phyloP scores from a whole-genome alignment of 1,284 basidiomycete species.

The Tremellales sp. region DNA sequence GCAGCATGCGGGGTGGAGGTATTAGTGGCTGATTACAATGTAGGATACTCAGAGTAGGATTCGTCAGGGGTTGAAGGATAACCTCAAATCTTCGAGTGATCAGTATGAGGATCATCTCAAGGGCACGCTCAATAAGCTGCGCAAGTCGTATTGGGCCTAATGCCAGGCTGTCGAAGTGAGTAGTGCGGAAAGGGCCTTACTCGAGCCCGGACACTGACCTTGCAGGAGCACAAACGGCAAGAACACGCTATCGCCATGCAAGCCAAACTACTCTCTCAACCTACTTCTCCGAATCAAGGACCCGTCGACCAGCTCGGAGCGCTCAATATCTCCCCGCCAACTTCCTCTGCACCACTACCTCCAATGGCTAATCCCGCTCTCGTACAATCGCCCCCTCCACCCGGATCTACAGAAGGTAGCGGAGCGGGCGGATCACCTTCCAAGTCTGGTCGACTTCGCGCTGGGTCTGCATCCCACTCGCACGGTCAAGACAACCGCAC shows the following conservation, averaged over 20 bases:
- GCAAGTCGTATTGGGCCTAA: conserved; percentile 70
- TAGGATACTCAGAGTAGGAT: conserved; percentile 85
- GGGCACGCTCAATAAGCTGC: conserved; percentile 67
- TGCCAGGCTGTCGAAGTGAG: conserved; percentile 74
- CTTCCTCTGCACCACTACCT: conserved; percentile 17
- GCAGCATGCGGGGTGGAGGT: no score
- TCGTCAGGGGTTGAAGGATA: conserved; percentile 81
- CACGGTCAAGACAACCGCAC: conserved; percentile 23
- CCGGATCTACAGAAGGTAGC: neutral
- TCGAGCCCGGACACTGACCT: no score
- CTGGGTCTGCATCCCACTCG: conserved; percentile 22
- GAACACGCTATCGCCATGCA: conserved; percentile 46
- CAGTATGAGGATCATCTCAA: conserved; percentile 76
- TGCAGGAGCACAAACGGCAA: conserved; percentile 42
- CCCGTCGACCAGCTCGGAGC: conserved; percentile 13
- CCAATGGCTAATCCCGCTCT: conserved; percentile 21
- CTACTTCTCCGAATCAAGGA: conserved; percentile 20
- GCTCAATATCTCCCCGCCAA: conserved; percentile 29
- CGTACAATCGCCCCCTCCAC: neutral
- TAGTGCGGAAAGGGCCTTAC: no score
- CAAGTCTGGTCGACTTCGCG: conserved; percentile 15
- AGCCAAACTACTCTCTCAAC: conserved; percentile 37
- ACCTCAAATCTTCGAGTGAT: conserved; percentile 66
- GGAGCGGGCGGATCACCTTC: conserved; percentile 5
- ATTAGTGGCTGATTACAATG: conserved; percentile 46